Base-by-base conservation (phyloP, 1,284 basidiomycete genomes). In the Athelia psychrophila region DNA sequence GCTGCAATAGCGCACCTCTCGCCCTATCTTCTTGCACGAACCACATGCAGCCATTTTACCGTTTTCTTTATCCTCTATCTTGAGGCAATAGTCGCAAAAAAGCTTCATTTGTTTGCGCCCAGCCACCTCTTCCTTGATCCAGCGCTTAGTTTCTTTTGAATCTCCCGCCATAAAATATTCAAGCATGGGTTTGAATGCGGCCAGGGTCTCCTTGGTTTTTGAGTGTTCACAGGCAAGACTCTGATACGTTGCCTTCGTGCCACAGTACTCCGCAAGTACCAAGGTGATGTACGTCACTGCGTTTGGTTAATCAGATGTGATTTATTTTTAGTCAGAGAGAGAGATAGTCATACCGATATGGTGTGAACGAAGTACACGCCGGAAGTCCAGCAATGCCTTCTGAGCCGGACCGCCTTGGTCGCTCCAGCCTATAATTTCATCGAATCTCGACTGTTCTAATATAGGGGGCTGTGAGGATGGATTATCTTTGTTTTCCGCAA, bases 1-100 rank as follows among this genome's bases (percentile, higher is more conserved):
- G 33, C 49, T 50, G 23, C 57, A 58, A 19, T 58, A 58, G 9
- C 57, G 52, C 5, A 58, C 55, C 32, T 58, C 52, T 18, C 55
- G 52, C 9, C 52, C 56, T 25, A 56, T 44, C 2, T 36, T 47
- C 19, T 54, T 56, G 42, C 57, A 58, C 22, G 48, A 40, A 2
- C 36, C 15, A 44, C 57, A 58, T 23, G 53, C 36, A 40, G 47
- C 52, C 57, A 58, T 58, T 42, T 54, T 56, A 3, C 57, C 57
- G 20, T 50, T 48, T 6, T 23, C 32, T 47, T 58, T 58, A 27
- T 56, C 53, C 30, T 58, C 57, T 1, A 47, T 38, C 30, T 58
- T 56, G 33, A 56, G 46, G 50, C 57, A 58, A 27, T 51, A 10
- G 32, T 54, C 50, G 49, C 57, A 58, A 44, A 54, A 58, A 5